These are phyloP conservation scores for Fusarium sp. DNA, from an alignment of 2,329 filamentous ascomycete genomes.

Conservation along the genomic window DNA sequence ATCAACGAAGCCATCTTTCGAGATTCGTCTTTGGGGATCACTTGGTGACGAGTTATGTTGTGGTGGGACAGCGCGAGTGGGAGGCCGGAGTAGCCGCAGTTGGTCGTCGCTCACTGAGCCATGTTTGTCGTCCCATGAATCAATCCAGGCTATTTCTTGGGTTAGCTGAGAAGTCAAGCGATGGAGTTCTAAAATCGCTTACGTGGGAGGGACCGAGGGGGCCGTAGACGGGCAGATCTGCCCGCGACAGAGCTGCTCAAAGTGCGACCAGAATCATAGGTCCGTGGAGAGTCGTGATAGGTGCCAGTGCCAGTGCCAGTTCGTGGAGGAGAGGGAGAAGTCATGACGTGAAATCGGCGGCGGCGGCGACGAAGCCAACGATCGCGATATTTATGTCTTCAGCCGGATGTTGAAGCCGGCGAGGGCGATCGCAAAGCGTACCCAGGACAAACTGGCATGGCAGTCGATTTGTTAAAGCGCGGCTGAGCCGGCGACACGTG, in stretches of 20 bases:
- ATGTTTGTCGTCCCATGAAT: slow-evolving; percentile 56
- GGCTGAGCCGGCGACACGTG: slow-evolving; percentile 33
- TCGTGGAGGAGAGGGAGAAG: slow-evolving; percentile 41
- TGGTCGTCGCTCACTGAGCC: slow-evolving; percentile 52
- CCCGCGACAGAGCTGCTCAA: slow-evolving; percentile 31
- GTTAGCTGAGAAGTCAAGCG: slow-evolving; percentile 12
- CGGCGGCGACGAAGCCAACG: slow-evolving; percentile 1
- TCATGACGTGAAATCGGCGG: slow-evolving; percentile 36
- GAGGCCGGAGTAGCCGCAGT: slow-evolving; percentile 51
- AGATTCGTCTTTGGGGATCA: slow-evolving; percentile 55
- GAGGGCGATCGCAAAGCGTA: slow-evolving; percentile 39
- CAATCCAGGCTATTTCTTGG: slow-evolving; percentile 55
- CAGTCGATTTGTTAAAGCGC: slow-evolving; percentile 32
- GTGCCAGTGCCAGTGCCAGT: slow-evolving; percentile 34
- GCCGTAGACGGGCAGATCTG: slow-evolving; percentile 33
- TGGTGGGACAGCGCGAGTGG: slow-evolving; percentile 50
- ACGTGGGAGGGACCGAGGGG: slow-evolving; percentile 43
- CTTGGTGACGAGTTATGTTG: slow-evolving; percentile 56
- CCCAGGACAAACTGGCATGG: slow-evolving; percentile 37
- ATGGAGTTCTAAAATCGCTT: slow-evolving; percentile 9
- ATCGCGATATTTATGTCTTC: slow-evolving; percentile 20
- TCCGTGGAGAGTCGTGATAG: slow-evolving; percentile 34
- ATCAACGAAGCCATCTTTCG: slow-evolving; percentile 59
- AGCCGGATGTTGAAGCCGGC: slow-evolving; percentile 34
- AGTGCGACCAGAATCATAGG: slow-evolving; percentile 35